These are phyloP conservation scores for Ascochyta koolunga DNA, from an alignment of 2,329 filamentous ascomycete species.

Conservation along the genomic window DNA sequence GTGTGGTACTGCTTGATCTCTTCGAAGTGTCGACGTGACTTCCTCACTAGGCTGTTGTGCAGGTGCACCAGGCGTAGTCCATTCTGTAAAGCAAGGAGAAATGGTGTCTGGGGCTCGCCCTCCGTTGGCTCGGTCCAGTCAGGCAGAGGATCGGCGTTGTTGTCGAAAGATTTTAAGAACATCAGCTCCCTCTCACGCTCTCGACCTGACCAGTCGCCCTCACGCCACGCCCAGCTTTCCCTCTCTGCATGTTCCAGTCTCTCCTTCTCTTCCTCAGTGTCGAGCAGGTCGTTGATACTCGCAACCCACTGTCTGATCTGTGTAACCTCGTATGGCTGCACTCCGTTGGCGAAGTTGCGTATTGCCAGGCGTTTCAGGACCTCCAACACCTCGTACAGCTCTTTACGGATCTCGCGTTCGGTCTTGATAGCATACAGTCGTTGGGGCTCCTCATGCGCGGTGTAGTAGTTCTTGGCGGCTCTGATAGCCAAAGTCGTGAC, in stretches of 20 bases:
- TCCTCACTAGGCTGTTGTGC: conserved; percentile 86
- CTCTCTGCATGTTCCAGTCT: conserved; percentile 73
- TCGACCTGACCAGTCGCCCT: conserved; percentile 72
- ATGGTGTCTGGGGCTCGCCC: conserved; percentile 68
- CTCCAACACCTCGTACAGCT: conserved; percentile 86
- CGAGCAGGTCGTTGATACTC: conserved; percentile 77
- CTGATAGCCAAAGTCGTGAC: conserved; percentile 94
- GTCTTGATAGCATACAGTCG: conserved; percentile 85
- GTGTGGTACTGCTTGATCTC: conserved; percentile 87
- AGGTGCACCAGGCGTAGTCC: conserved; percentile 82
- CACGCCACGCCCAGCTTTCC: conserved; percentile 79
- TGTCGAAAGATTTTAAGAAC: conserved; percentile 79
- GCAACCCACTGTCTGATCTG: conserved; percentile 80
- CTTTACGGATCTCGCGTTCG: conserved; percentile 82
- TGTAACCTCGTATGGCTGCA: conserved; percentile 77
- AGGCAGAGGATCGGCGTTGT: conserved; percentile 65
- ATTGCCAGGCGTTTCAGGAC: conserved; percentile 90
- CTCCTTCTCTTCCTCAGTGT: conserved; percentile 78
- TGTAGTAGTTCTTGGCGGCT: conserved; percentile 96
- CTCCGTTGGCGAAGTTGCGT: conserved; percentile 82
- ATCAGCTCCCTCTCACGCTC: conserved; percentile 80
- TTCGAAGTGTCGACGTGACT: conserved; percentile 85
- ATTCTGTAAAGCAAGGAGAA: conserved; percentile 75
- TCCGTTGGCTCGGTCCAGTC: conserved; percentile 67
- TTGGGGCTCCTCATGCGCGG: conserved; percentile 84